A percentile compares a stretch with the other conserved stretches of the same genome.
Evolutionary conservation across 2,329 filamentous ascomycete species (phyloP).

Genomic region (Calonectria naviculata): DNA sequence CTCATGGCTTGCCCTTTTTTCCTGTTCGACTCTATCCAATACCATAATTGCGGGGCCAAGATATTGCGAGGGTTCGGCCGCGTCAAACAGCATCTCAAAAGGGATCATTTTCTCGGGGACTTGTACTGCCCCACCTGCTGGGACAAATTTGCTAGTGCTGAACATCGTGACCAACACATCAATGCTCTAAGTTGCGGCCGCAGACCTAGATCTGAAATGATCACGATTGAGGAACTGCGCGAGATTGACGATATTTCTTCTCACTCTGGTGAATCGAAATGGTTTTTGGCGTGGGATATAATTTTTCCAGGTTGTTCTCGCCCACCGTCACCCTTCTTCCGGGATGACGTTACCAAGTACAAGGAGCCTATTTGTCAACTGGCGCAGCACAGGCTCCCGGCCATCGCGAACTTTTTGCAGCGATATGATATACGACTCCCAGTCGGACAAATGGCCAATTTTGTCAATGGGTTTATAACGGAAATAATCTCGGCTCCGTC

Average conservation of each 20-base stretch:
- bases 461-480: not conserved
- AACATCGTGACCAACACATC: not conserved
- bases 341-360: not conserved
- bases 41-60: not conserved
- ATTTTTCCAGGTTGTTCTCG: not conserved
- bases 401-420: not conserved
- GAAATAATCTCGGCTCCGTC: not conserved
- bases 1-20: not conserved
- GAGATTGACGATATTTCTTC: not conserved
- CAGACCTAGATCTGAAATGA: not conserved
- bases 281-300: not conserved
- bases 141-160: not conserved
- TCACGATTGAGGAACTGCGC: not conserved
- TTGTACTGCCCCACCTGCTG: not conserved
- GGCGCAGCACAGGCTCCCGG: not conserved
- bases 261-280: not conserved
- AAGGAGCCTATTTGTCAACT: not conserved
- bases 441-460: rapidly evolving
- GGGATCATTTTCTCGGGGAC: not conserved
- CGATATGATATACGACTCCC: not conserved
- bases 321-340: not conserved
- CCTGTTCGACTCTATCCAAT: not conserved
- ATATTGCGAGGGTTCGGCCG: not conserved
- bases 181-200: not conserved
- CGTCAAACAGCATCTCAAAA: not conserved